Conservation (phyloP, 2,329 filamentous ascomycete species). For the Bipolaris oryzae region DNA sequence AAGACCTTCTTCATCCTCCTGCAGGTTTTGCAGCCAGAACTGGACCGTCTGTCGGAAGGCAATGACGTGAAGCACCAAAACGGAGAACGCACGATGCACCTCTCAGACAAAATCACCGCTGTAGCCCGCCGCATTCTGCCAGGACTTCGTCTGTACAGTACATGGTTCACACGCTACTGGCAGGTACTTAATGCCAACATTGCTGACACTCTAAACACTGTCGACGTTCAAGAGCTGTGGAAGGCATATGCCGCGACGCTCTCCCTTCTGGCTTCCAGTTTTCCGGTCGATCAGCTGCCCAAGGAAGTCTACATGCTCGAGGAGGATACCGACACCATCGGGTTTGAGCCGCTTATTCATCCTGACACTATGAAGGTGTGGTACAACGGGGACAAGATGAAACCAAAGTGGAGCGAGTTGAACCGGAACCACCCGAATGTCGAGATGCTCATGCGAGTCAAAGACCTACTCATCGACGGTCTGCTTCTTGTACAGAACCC, state of each 20-base stretch:
- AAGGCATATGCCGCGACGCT: constrained; percentile 68
- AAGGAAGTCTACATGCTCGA: constrained; percentile 67
- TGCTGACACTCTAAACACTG: constrained; percentile 60
- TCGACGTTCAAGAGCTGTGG: constrained; percentile 68
- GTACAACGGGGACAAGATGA: constrained; percentile 55
- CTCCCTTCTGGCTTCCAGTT: constrained; percentile 64
- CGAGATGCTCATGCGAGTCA: constrained; percentile 71
- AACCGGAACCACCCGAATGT: constrained; percentile 63
- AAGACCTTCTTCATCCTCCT: constrained; percentile 76
- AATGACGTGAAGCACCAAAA: constrained; percentile 55
- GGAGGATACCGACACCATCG: constrained; percentile 70
- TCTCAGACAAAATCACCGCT: constrained; percentile 61
- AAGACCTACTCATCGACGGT: constrained; percentile 67
- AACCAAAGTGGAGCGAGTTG: constrained; percentile 61
- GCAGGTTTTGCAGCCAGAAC: constrained; percentile 71
- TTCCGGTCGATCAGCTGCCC: constrained; percentile 63
- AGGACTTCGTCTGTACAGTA: constrained; percentile 69
- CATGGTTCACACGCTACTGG: constrained; percentile 67
- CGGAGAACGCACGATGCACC: constrained; percentile 40
- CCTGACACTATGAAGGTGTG: constrained; percentile 59
- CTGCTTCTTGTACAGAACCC: constrained; percentile 61
- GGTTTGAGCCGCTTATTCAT: constrained; percentile 65
- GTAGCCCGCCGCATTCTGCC: constrained; percentile 67
- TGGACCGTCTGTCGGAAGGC: constrained; percentile 61
- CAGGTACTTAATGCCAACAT: constrained; percentile 60